A percentile compares a stretch with the other conserved stretches of the same genome.
Evolutionary conservation across 306 rosid genomes (phyloP).

Genomic region (Sicyos edulis): DNA sequence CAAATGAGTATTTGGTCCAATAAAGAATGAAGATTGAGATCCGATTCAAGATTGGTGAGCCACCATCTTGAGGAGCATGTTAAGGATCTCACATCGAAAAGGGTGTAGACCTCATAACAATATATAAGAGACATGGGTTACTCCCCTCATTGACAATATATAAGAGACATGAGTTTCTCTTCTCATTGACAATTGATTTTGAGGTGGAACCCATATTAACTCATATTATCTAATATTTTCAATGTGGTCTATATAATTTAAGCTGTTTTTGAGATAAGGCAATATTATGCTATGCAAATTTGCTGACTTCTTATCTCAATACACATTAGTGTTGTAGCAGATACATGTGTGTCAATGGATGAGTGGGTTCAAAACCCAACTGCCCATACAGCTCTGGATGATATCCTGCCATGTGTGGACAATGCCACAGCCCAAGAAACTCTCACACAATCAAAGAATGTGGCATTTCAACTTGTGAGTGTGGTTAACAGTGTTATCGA

Average conservation of each 20-base stretch:
- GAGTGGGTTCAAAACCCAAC: conserved; percentile 48
- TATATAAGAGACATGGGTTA: too few relatives aligned
- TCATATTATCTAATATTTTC: too few relatives aligned
- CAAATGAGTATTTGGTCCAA: too few relatives aligned
- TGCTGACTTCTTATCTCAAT: conserved; percentile 8
- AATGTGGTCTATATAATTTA: not conserved
- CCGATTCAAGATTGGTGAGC: too few relatives aligned
- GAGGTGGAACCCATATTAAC: too few relatives aligned
- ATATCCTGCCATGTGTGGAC: conserved; percentile 72
- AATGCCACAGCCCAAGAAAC: conserved; percentile 44
- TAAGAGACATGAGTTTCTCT: too few relatives aligned
- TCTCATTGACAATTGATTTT: too few relatives aligned
- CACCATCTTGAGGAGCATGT: too few relatives aligned
- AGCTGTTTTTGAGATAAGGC: not conserved
- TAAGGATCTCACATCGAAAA: too few relatives aligned
- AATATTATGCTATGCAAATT: not conserved
- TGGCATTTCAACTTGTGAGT: conserved; percentile 30
- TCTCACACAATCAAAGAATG: conserved; percentile 34
- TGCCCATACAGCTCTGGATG: conserved; percentile 62
- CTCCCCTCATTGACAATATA: too few relatives aligned
- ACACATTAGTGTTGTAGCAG: conserved; percentile 33
- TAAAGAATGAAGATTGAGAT: too few relatives aligned
- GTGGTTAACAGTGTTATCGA: conserved; percentile 33
- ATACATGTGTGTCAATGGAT: conserved; percentile 48
- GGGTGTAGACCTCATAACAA: too few relatives aligned